Conservation (phyloP, 2,329 filamentous ascomycete genomes). For the Bisporella sp. region DNA sequence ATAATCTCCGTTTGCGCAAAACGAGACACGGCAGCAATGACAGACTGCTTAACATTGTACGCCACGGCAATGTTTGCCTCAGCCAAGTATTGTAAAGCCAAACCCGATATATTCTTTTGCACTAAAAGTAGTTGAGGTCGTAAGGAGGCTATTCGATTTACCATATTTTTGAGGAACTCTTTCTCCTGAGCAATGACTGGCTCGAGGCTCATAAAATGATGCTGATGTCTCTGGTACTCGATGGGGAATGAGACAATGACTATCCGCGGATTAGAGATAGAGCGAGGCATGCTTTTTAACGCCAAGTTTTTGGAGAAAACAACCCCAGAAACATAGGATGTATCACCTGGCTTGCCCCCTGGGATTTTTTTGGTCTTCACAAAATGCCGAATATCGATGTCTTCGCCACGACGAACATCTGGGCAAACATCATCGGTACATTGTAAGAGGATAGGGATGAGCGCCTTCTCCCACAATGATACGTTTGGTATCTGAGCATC, state of each 20-base stretch:
- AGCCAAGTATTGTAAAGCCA: constrained; percentile 82
- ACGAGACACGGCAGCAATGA: constrained; percentile 88
- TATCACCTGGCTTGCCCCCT: constrained; percentile 83
- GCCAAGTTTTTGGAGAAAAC: constrained; percentile 97
- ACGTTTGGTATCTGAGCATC: constrained; percentile 69
- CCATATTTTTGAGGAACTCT: constrained; percentile 85
- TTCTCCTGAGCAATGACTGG: constrained; percentile 95
- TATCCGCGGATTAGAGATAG: constrained; percentile 76
- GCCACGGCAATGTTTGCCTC: constrained; percentile 87
- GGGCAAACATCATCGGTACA: constrained; percentile 94
- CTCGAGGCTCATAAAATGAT: constrained; percentile 96
- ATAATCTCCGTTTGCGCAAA: constrained; percentile 90
- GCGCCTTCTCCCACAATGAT: constrained; percentile 78
- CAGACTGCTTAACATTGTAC: constrained; percentile 94
- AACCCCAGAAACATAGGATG: constrained; percentile 91
- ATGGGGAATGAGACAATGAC: constrained; percentile 92
- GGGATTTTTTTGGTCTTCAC: constrained; percentile 97
- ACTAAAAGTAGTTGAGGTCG: constrained; percentile 83
- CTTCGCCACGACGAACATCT: constrained; percentile 81
- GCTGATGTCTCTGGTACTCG: constrained; percentile 86
- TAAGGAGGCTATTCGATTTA: constrained; percentile 82
- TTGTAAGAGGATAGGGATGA: constrained; percentile 82
- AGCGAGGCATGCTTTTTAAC: constrained; percentile 90
- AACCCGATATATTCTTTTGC: constrained; percentile 84
- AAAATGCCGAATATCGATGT: constrained; percentile 96